These are phyloP conservation scores for Naegleria fowleri DNA, from an alignment of 208 protist species.

Conservation along the genomic window DNA sequence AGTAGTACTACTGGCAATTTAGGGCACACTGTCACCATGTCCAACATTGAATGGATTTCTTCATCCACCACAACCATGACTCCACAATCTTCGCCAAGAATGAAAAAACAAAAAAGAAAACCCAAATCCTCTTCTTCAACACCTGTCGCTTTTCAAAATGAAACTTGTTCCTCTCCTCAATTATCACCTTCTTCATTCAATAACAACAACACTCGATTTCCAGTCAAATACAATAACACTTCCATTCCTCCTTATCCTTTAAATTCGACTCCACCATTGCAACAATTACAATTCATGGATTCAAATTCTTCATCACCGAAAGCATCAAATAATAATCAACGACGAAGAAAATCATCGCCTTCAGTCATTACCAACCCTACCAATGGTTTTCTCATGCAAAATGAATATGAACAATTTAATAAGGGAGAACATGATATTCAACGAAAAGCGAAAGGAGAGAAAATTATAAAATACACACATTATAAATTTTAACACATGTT, in stretches of 20 bases:
- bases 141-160: background rate
- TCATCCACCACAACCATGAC: background rate
- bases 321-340: background rate
- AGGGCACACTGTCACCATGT: too few species aligned
- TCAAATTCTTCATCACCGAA: background rate
- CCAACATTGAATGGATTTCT: too few species aligned
- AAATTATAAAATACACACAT: background rate
- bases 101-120: background rate
- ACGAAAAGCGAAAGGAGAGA: background rate
- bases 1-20: too few species aligned
- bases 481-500: background rate
- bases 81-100: too few species aligned
- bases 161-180: background rate
- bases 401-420: slow-evolving; percentile 1
- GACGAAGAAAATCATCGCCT: background rate
- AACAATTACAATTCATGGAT: background rate
- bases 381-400: background rate
- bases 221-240: background rate
- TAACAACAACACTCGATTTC: background rate
- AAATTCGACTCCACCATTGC: too few species aligned
- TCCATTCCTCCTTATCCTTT: background rate
- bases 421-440: background rate
- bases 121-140: background rate
- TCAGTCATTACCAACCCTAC: background rate
- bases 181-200: too few species aligned